Evolutionary conservation across 768 basidiomycete species (phyloP).

Genomic region (Termitomyces sp.): DNA sequence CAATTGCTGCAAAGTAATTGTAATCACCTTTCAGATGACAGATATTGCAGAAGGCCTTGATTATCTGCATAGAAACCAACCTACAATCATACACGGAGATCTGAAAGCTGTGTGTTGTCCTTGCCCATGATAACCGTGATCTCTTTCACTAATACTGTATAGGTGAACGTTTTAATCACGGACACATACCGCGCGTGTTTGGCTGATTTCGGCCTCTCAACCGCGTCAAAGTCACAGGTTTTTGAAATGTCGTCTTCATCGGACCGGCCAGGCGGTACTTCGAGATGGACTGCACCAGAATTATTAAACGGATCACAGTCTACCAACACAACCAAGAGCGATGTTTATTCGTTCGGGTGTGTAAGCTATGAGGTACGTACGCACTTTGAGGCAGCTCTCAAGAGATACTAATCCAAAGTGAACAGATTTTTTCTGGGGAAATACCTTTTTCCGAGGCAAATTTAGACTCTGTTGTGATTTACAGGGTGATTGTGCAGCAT

Average conservation of each 20-base stretch:
- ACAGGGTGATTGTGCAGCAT: constrained; percentile 10
- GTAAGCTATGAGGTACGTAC: constrained; percentile 30
- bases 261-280: constrained; percentile 8
- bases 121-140: neutral
- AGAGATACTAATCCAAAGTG: neutral
- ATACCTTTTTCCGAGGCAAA: constrained; percentile 20
- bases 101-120: constrained; percentile 9
- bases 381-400: neutral
- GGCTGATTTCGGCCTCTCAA: constrained; percentile 17
- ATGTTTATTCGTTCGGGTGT: constrained; percentile 29
- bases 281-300: constrained; percentile 17
- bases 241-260: constrained; percentile 11
- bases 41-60: constrained; percentile 13
- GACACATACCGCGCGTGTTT: constrained; percentile 12
- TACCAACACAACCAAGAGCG: constrained; percentile 17
- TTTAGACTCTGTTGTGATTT: constrained; percentile 13
- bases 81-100: constrained; percentile 15
- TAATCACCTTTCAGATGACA: neutral
- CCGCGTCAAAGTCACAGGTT: constrained; percentile 11
- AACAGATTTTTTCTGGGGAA: constrained; percentile 23
- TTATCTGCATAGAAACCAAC: constrained; percentile 11
- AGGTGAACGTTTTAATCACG: constrained; percentile 16
- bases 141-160: neutral
- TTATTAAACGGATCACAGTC: constrained; percentile 8
- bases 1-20: neutral